These are phyloP conservation scores for Camellia granthamiana DNA, from an alignment of 148 eudicot species.

Conservation along the genomic window DNA sequence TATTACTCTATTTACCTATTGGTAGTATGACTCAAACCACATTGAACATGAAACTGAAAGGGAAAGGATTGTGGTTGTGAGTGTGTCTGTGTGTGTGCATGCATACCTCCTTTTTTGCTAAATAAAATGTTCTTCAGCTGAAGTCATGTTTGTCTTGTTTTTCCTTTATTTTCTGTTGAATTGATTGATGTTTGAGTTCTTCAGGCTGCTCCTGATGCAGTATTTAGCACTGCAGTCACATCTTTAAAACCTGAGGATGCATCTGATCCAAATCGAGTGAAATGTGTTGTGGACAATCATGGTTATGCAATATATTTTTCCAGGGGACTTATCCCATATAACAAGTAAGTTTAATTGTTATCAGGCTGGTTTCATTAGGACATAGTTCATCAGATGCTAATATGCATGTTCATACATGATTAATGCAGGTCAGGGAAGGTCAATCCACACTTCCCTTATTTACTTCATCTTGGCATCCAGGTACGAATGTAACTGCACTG, in stretches of 20 bases:
- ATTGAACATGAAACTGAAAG: no score
- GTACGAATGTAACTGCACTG: slow-evolving; percentile 24
- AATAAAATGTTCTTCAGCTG: not conserved
- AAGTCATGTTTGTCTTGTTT: not conserved
- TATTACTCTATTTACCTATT: no score
- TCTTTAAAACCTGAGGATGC: slow-evolving; percentile 83
- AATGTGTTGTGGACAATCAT: slow-evolving; percentile 77
- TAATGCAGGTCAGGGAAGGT: slow-evolving; percentile 74
- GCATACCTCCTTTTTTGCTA: no score
- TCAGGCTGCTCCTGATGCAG: slow-evolving; percentile 89
- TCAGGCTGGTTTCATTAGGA: not conserved
- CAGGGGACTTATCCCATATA: slow-evolving; percentile 79
- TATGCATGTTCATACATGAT: not conserved
- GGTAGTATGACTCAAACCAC: no score
- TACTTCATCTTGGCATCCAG: slow-evolving; percentile 95
- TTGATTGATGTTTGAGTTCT: not conserved
- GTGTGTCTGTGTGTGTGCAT: no score
- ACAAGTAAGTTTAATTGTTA: slow-evolving; percentile 51
- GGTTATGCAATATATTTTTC: slow-evolving; percentile 90
- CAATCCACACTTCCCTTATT: slow-evolving; percentile 70
- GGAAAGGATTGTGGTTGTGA: no score
- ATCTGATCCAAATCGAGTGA: slow-evolving; percentile 87
- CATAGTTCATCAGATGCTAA: not conserved
- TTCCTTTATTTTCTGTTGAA: not conserved
- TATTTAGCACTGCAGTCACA: slow-evolving; percentile 93